Evolutionary conservation across 2,329 filamentous ascomycete species (phyloP).

Genomic region (Monilinia aucupariae): DNA sequence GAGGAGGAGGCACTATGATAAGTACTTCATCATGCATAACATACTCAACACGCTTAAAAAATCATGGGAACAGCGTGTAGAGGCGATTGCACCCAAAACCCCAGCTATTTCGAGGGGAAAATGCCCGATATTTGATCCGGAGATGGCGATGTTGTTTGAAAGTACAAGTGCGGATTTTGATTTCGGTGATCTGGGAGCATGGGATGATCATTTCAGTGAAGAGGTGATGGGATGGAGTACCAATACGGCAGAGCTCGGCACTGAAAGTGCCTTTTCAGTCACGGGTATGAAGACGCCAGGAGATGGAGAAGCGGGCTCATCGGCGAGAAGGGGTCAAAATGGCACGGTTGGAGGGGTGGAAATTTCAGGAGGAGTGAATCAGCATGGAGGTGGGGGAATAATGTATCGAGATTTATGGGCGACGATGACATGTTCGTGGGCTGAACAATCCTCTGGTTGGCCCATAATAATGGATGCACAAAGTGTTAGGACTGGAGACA

Average conservation of each 20-base stretch:
- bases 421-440: constrained; percentile 32
- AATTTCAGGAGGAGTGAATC: background rate
- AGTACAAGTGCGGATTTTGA: constrained; percentile 16
- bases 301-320: background rate
- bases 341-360: constrained; percentile 5
- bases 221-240: background rate
- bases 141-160: background rate
- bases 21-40: background rate
- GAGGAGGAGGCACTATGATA: background rate
- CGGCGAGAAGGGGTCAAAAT: background rate
- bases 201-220: background rate
- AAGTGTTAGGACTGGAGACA: too few species aligned
- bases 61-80: background rate
- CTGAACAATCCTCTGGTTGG: constrained; percentile 4
- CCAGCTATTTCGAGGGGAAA: background rate
- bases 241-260: background rate
- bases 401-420: constrained; percentile 31
- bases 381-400: background rate
- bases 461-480: fast-evolving
- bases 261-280: background rate
- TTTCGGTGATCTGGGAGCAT: constrained; percentile 16
- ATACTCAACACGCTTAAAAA: constrained; percentile 7
- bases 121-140: constrained; percentile 11
- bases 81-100: background rate
- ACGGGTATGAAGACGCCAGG: background rate